These are phyloP conservation scores for Fusarium sp. DNA, from an alignment of 2,329 filamentous ascomycete species.

Conservation along the genomic window DNA sequence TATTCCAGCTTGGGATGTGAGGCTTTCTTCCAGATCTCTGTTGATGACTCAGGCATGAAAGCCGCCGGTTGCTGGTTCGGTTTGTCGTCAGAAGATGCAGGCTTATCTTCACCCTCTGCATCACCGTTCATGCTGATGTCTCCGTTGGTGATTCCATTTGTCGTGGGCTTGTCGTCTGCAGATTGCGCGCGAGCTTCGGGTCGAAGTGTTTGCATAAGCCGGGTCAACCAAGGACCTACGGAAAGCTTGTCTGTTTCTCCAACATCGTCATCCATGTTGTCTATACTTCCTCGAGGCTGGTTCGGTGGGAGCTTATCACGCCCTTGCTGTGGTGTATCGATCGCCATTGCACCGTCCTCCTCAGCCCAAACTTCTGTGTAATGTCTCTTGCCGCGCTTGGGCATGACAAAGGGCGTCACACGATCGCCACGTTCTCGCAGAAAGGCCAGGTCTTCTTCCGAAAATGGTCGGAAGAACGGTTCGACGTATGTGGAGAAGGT, in stretches of 20 bases:
- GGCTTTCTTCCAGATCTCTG: constrained; percentile 82
- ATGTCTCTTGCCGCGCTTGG: constrained; percentile 83
- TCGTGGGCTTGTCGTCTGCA: constrained; percentile 67
- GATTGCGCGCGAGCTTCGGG: constrained; percentile 73
- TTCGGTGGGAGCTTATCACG: constrained; percentile 79
- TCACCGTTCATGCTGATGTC: constrained; percentile 67
- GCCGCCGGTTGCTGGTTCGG: constrained; percentile 73
- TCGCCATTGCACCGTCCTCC: constrained; percentile 83
- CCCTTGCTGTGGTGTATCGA: constrained; percentile 72
- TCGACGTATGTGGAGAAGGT: constrained; percentile 95
- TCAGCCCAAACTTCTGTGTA: constrained; percentile 95
- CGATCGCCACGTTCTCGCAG: constrained; percentile 91
- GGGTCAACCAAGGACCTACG: constrained; percentile 84
- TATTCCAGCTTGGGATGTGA: constrained; percentile 84
- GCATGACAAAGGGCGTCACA: constrained; percentile 84
- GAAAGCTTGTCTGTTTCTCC: constrained; percentile 91
- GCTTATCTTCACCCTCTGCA: constrained; percentile 50
- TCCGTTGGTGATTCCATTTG: constrained; percentile 63
- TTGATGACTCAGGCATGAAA: constrained; percentile 80
- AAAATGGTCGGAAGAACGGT: constrained; percentile 87
- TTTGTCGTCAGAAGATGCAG: constrained; percentile 52
- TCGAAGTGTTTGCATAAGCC: constrained; percentile 82
- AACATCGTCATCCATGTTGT: constrained; percentile 87
- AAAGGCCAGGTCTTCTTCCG: constrained; percentile 94
- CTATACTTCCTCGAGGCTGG: constrained; percentile 84